Base-by-base conservation (phyloP, 2,329 filamentous ascomycete species). In the Decorospora gaudefroyi region DNA sequence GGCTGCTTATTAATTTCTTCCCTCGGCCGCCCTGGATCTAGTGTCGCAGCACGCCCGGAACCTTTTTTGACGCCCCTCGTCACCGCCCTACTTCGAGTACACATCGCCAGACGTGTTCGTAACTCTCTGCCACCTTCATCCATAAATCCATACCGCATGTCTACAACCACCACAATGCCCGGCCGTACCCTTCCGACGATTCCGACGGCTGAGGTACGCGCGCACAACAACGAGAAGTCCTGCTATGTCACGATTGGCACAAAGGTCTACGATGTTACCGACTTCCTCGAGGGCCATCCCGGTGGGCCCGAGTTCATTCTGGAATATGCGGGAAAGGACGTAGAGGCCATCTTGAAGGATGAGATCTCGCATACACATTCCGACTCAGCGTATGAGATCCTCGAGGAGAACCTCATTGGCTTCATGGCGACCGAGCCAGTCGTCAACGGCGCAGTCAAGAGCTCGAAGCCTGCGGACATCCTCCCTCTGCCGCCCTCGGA, bases 251-350 rank as follows among this genome's bases (percentile, higher is more conserved):
- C 88, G 3, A 78, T 96, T 41, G 91, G 90, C 51, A 80, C 81
- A 46, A 95, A 92, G 60, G 92, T 99, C 59, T 99, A 90, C 79
- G 92, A 99, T 76, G 81, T 99, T 53, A 96, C 93, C 46, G 83
- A 88, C 42, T 99, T 99, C 65, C 72, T 96, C 49, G 83, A 90
- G 38, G 85, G 90, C 57, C 93, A 99, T 69, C 93, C 93, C 16
- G 93, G 93, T 58, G 93, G 93, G 46, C 83, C 84, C 61, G 88
- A 96, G 51, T 76, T 97, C 59, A 86, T 99, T 50, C 77, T 96
- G 52, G 88, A 96, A 39, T 95, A 93, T 69, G 93, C 81, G 21
- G 92, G 92, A 56, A 88, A 90, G 70, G 93, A 99, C 71, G 79
- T 96, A 45, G 80, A 82, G 53, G 79, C 84, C 3, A 95, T 96